A percentile compares a stretch with the other conserved stretches of the same genome.
Evolutionary conservation across 257 asterid genomes (phyloP).

Genomic region (Knoxia roxburghii): DNA sequence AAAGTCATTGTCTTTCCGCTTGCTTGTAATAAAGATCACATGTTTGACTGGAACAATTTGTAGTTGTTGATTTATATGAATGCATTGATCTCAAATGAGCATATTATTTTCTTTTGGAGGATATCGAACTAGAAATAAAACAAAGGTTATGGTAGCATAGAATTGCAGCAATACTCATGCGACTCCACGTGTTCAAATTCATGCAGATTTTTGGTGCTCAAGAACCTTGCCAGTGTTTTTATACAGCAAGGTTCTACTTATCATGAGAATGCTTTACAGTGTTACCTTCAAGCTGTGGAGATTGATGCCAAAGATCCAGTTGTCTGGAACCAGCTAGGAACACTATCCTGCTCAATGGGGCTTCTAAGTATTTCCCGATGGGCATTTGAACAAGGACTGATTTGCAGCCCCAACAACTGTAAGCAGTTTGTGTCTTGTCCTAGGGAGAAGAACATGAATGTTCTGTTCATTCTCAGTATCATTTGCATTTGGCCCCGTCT

Average conservation of each 20-base stretch:
- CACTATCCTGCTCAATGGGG: slow-evolving; percentile 95
- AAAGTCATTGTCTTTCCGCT: background rate
- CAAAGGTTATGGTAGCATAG: background rate
- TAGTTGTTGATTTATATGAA: background rate
- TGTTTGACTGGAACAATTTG: background rate
- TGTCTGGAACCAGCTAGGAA: slow-evolving; percentile 95
- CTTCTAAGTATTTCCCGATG: slow-evolving; percentile 87
- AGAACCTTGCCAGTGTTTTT: slow-evolving; percentile 84
- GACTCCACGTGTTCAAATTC: slow-evolving; percentile 15
- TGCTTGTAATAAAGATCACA: background rate
- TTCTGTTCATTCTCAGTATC: slow-evolving; percentile 9
- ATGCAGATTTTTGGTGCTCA: slow-evolving; percentile 89
- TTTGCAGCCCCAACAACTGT: slow-evolving; percentile 96
- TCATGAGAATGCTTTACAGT: slow-evolving; percentile 73
- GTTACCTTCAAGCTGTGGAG: slow-evolving; percentile 97
- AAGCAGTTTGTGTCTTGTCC: slow-evolving; percentile 36
- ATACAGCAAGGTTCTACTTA: slow-evolving; percentile 67
- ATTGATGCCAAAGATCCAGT: slow-evolving; percentile 89
- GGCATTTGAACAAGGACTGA: slow-evolving; percentile 97
- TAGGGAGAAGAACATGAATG: slow-evolving; percentile 3
- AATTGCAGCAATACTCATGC: background rate
- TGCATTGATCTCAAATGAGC: background rate
- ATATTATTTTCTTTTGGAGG: slow-evolving; percentile 4
- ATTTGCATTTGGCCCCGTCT: slow-evolving; percentile 9
- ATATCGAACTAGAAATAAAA: background rate